phyloP scores from a whole-genome alignment of 208 protist genomes.

The Leishmania aethiopica region DNA sequence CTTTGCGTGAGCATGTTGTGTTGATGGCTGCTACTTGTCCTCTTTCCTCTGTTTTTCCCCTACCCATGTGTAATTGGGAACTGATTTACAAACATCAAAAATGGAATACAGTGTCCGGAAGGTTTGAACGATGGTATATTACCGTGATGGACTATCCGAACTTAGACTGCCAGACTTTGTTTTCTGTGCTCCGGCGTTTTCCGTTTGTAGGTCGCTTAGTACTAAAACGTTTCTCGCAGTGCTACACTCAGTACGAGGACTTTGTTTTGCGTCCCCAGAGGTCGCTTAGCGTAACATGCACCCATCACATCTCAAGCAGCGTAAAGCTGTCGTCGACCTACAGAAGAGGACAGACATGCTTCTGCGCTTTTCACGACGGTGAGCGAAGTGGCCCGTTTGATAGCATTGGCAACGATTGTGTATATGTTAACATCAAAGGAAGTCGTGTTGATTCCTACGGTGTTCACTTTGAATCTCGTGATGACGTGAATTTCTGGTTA shows the following conservation, averaged over 20 bases:
- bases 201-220: slow-evolving; percentile 12
- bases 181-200: slow-evolving; percentile 13
- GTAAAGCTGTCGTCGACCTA: not conserved
- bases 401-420: not conserved
- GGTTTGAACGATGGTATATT: not conserved
- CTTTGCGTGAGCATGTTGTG: not conserved
- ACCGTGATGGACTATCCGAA: slow-evolving; percentile 13
- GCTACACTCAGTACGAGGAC: slow-evolving; percentile 7
- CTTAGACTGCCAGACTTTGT: slow-evolving; percentile 19
- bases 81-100: no score
- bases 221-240: slow-evolving; percentile 2
- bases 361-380: not conserved
- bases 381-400: not conserved
- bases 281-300: slow-evolving; percentile 10
- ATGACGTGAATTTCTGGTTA: slow-evolving; percentile 24
- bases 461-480: slow-evolving; percentile 21
- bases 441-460: slow-evolving; percentile 4
- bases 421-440: not conserved
- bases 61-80: no score
- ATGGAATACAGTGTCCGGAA: no score
- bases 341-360: slow-evolving; percentile 4
- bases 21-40: not conserved
- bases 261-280: slow-evolving; percentile 3
- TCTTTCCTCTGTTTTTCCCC: not conserved
- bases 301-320: not conserved